Conservation (phyloP, 257 asterid species). For the Petunia secreta region DNA sequence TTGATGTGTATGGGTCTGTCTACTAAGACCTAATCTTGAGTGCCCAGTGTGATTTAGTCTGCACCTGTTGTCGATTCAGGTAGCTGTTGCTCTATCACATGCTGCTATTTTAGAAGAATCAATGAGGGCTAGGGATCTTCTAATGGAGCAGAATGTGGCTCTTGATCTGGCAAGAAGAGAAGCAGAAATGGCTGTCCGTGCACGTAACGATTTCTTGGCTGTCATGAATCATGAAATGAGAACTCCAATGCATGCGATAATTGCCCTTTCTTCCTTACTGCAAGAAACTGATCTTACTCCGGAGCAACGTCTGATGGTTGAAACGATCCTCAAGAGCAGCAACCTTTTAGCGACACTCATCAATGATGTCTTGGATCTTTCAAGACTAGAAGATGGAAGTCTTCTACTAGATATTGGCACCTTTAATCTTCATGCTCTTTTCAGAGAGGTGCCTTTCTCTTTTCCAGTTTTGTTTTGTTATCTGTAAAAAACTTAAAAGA, state of each 20-base stretch:
- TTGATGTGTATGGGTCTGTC: neutral
- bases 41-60: constrained; percentile 11
- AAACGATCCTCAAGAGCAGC: constrained; percentile 94
- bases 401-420: constrained; percentile 82
- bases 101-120: constrained; percentile 99
- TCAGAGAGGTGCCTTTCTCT: constrained; percentile 66
- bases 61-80: constrained; percentile 50
- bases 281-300: constrained; percentile 91
- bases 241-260: constrained; percentile 97
- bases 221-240: constrained; percentile 99
- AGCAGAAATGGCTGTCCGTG: constrained; percentile 96
- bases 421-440: constrained; percentile 79
- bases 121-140: constrained; percentile 94
- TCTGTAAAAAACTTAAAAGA: neutral
- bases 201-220: constrained; percentile 97
- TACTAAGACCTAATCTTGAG: neutral
- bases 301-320: constrained; percentile 98
- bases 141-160: constrained; percentile 91
- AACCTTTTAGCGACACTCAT: constrained; percentile 94
- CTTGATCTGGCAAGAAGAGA: constrained; percentile 92
- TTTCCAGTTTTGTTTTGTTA: neutral
- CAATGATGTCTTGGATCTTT: constrained; percentile 95
- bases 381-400: constrained; percentile 97
- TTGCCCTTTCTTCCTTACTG: constrained; percentile 86
- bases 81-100: constrained; percentile 98